Base-by-base conservation (phyloP, 2,329 filamentous ascomycete genomes). In the Ceratocystis destructans region DNA sequence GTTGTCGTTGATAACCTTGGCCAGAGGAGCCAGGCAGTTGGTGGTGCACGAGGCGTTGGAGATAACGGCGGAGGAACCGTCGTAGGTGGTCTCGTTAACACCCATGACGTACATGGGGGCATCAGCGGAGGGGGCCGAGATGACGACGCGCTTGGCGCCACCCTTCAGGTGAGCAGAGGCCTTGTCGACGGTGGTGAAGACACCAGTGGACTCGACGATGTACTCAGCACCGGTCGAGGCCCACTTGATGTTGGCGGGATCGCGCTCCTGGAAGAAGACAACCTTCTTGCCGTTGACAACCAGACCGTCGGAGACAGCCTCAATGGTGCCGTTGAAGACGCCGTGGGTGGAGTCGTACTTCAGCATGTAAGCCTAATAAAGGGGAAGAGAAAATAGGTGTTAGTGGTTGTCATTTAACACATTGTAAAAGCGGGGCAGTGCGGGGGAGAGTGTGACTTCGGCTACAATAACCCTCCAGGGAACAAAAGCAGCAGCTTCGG, bases 71-170 rank as follows among this genome's bases (percentile, higher is more conserved):
- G 94, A 85, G 77, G 89, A 89, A 77, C 88, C 87, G 79, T 89
- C 93, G 87, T 97, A 97, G 74, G 80, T 83, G 79, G 92, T 85
- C 81, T 97, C 83, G 86, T 97, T 99, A 83, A 99, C 94, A 78
- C 94, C 94, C 87, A 96, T 95, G 77, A 99, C 94, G 86, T 95
- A 99, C 94, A 99, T 99, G 77, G 93, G 93, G 76, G 94, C 94
- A 82, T 99, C 94, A 72, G 89, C 88, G 70, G 90, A 95, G 74
- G 90, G 90, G 75, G 90, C 89, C 72, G 89, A 94, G 84, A 93
- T 92, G 83, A 92, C 81, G 79, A 92, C 93, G 87, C 96, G 96
- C 90, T 96, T 96, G 79, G 93, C 93, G 79, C 93, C 93, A 77
- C 92, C 93, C 81, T 89, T 87, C 82, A 97, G 87, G 82, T 97